Percentiles rank a stretch among this genome's conserved stretches.
Conservation (phyloP, 192 early-diverging fungal species). For the Mortierella hygrophila region DNA sequence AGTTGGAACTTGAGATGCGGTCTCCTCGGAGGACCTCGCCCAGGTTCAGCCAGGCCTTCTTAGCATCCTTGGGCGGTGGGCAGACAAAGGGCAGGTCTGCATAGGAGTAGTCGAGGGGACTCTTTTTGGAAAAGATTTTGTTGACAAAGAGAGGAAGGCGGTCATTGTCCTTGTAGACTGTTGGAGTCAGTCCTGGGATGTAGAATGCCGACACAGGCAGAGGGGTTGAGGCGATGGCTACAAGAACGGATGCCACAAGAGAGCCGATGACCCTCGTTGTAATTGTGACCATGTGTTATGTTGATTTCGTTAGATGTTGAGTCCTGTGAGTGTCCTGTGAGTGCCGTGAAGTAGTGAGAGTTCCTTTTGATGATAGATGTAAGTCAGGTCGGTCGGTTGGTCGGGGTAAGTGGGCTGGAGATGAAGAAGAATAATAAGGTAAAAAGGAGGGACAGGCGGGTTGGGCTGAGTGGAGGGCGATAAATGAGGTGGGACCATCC, state of each 20-base stretch:
- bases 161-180: conserved; percentile 54
- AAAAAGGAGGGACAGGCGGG: too few species aligned
- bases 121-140: conserved; percentile 74
- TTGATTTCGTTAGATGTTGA: neutral
- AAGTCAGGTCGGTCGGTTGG: neutral
- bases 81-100: conserved; percentile 74
- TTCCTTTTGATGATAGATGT: neutral
- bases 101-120: conserved; percentile 71
- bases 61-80: conserved; percentile 32
- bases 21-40: conserved; percentile 80
- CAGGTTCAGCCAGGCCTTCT: conserved; percentile 55
- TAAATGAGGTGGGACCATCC: too few species aligned
- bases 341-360: neutral
- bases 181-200: conserved; percentile 39
- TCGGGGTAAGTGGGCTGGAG: neutral
- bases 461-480: too few species aligned
- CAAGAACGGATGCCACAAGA: neutral
- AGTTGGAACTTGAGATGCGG: conserved; percentile 70
- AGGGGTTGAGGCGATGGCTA: neutral
- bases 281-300: neutral
- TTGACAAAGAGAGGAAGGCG: conserved; percentile 70
- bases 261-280: neutral
- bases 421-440: too few species aligned
- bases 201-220: conserved; percentile 20
- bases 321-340: neutral